These are phyloP conservation scores for Cavenderia fasciculata DNA, from an alignment of 78 protist genomes.

Conservation along the genomic window DNA sequence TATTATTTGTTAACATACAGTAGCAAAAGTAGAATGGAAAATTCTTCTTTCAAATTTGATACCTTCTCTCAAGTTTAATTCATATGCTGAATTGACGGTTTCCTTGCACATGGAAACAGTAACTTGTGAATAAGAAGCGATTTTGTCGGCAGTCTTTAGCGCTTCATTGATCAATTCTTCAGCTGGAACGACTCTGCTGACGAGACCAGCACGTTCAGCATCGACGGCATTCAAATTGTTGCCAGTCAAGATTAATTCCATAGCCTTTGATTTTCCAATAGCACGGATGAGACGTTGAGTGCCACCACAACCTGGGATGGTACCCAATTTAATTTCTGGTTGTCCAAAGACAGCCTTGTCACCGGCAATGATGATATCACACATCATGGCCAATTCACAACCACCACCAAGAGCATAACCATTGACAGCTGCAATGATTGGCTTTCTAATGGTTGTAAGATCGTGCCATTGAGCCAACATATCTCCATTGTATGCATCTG, in stretches of 20 bases:
- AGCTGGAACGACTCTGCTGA: slow-evolving; percentile 87
- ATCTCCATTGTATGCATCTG: slow-evolving; percentile 76
- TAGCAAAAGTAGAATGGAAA: slow-evolving; percentile 95
- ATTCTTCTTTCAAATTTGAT: slow-evolving; percentile 87
- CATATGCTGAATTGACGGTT: slow-evolving; percentile 88
- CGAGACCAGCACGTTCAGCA: slow-evolving; percentile 87
- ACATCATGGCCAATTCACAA: slow-evolving; percentile 98
- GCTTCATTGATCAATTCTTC: slow-evolving; percentile 85
- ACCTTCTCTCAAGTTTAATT: slow-evolving; percentile 91
- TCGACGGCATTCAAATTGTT: slow-evolving; percentile 84
- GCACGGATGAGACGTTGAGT: slow-evolving; percentile 96
- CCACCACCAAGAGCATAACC: slow-evolving; percentile 99
- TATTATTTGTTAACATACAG: slow-evolving; percentile 16
- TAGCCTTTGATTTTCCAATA: slow-evolving; percentile 96
- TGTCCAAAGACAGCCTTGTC: slow-evolving; percentile 95
- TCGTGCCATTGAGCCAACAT: slow-evolving; percentile 86
- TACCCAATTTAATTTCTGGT: slow-evolving; percentile 97
- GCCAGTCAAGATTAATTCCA: slow-evolving; percentile 96
- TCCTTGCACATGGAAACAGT: slow-evolving; percentile 88
- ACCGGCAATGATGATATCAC: slow-evolving; percentile 93
- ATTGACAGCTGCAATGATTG: slow-evolving; percentile 97
- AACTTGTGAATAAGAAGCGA: slow-evolving; percentile 88
- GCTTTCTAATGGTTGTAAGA: slow-evolving; percentile 83
- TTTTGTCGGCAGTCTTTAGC: slow-evolving; percentile 73
- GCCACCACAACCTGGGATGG: slow-evolving; percentile 98